Base-by-base conservation (phyloP, 495 filamentous ascomycete species). In the Hyaloscypha variabilis region DNA sequence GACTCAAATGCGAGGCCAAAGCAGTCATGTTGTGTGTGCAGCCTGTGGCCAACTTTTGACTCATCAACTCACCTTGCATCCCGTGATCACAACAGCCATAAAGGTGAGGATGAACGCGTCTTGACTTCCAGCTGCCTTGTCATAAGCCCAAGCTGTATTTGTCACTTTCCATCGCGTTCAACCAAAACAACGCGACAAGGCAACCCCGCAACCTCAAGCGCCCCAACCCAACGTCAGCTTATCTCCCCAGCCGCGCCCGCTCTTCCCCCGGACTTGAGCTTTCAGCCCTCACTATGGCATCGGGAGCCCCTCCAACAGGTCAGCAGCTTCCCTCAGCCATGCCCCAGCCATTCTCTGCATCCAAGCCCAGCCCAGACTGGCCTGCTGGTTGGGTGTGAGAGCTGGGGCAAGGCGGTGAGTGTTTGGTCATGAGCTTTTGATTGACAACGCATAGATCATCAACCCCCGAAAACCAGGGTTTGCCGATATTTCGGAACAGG, bases 401-500 rank as follows among this genome's bases (percentile, higher is more conserved):
- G 64, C 62, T 50, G 31, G 50, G 21, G 2, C 31, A 24, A n/a
- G n/a, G n/a, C n/a, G n/a, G n/a, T n/a, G n/a, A n/a, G n/a, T n/a
- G n/a, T n/a, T n/a, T 2, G 62, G 61, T 62, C 58, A 62, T 65
- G 61, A 60, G 62, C 56, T 58, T 14, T 26, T 34, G 56, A 46
- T 23, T 58, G 62, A 58, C 63, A 63, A 30, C 57, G 55, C 21
- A 46, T n/a, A 6, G 36, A 46, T 34, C 13, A 34, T 8, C 63
- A 67, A 25, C 57, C 36, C 23, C 29, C 14, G 25, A 65, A 60
- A 24, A 53, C 36, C 1, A 61, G 67, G 57, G 61, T 64, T 58
- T 72, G 70, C 63, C 63, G 70, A 30, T 72, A 65, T 69, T 72
- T 72, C 60, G 63, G 51, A 65, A 53, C 58, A 60, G 64, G 70